phyloP scores from a whole-genome alignment of 2,329 filamentous ascomycete species.

The Talaromyces albobiverticillius region DNA sequence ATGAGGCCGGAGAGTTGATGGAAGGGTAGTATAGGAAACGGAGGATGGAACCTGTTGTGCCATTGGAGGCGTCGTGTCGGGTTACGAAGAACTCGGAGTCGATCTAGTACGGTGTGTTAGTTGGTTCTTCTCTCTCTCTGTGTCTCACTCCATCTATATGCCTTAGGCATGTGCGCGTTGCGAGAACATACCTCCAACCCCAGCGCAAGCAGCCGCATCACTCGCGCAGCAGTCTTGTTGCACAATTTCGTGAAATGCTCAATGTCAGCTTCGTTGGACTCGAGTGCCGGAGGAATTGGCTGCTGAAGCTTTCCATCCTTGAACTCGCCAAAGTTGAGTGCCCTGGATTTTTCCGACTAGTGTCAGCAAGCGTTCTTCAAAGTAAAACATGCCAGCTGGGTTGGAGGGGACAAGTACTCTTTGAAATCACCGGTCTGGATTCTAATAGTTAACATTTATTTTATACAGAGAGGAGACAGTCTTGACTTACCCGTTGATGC shows the following conservation, averaged over 20 bases:
- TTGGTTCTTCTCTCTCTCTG: too few species aligned
- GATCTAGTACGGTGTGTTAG: constrained; percentile 31
- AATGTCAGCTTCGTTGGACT: constrained; percentile 59
- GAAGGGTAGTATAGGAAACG: constrained; percentile 73
- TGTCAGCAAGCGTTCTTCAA: not conserved
- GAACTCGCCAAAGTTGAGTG: constrained; percentile 89
- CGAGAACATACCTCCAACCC: constrained; percentile 61
- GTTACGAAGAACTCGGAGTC: constrained; percentile 56
- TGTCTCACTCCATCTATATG: too few species aligned
- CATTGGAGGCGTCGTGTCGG: constrained; percentile 54
- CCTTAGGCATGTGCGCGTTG: not conserved
- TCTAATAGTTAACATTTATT: too few species aligned
- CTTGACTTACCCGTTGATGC: constrained; percentile 68
- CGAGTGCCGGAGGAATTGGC: constrained; percentile 66
- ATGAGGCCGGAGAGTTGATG: constrained; percentile 41
- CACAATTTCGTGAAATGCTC: constrained; percentile 67
- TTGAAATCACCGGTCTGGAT: constrained; percentile 76
- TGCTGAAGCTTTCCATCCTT: constrained; percentile 67
- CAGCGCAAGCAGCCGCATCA: constrained; percentile 74
- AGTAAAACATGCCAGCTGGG: not conserved
- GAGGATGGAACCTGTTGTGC: constrained; percentile 58
- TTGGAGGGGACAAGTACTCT: constrained; percentile 55
- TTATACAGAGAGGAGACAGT: too few species aligned
- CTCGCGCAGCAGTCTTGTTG: constrained; percentile 66
- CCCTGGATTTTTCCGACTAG: constrained; percentile 51